These are phyloP conservation scores for Wickerhamomyces silvicola DNA, from an alignment of 805 yeast species.

Conservation along the genomic window DNA sequence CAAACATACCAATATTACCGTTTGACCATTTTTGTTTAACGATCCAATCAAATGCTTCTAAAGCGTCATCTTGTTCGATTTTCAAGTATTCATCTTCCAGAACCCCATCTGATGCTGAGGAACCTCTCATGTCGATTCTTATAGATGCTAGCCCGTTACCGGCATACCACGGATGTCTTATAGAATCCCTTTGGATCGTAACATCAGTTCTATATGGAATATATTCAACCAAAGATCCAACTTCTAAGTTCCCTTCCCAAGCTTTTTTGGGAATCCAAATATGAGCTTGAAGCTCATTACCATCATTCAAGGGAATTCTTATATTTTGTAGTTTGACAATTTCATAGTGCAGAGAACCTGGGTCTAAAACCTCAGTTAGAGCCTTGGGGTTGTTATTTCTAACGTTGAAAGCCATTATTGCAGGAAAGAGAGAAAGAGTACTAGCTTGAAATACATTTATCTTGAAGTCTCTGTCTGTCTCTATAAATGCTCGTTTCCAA, in stretches of 20 bases:
- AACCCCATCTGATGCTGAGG: conserved; percentile 36
- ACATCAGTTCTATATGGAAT: conserved; percentile 41
- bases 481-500: too few relatives aligned
- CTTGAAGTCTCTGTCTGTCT: too few relatives aligned
- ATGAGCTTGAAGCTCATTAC: conserved; percentile 32
- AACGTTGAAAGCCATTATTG: conserved; percentile 38
- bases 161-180: conserved; percentile 41
- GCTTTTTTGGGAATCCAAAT: conserved; percentile 38
- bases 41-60: conserved; percentile 39
- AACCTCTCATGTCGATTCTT: conserved; percentile 42
- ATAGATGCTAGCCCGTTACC: conserved; percentile 40
- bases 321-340: conserved; percentile 29
- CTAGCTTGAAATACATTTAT: background rate
- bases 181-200: conserved; percentile 38
- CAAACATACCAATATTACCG: conserved; percentile 41
- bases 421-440: background rate
- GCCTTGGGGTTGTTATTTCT: conserved; percentile 27
- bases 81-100: conserved; percentile 35
- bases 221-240: conserved; percentile 37
- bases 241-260: conserved; percentile 19
- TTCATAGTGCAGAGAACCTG: conserved; percentile 24
- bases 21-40: conserved; percentile 36
- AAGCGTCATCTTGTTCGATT: conserved; percentile 39
- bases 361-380: conserved; percentile 18
- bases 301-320: conserved; percentile 34